Evolutionary conservation across 2,329 filamentous ascomycete species (phyloP).

Genomic region (Cucurbitaria berberidis): DNA sequence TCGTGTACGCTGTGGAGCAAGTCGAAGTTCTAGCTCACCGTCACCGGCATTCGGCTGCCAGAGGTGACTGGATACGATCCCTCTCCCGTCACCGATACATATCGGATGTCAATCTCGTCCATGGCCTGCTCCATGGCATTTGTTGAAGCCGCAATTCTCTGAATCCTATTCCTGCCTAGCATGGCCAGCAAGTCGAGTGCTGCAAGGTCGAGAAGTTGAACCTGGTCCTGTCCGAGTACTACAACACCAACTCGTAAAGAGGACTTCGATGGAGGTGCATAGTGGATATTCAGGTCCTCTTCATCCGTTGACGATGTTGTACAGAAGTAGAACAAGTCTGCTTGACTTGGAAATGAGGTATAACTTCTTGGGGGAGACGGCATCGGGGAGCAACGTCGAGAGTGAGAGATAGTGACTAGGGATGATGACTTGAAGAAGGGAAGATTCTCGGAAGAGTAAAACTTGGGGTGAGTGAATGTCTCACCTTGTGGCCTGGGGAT

Average conservation of each 20-base stretch:
- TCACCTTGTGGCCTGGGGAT: slow-evolving; percentile 24
- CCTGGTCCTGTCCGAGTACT: slow-evolving; percentile 33
- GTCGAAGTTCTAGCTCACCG: slow-evolving; percentile 44
- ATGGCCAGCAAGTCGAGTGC: slow-evolving; percentile 43
- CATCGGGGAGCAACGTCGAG: slow-evolving; percentile 27
- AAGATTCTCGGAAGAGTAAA: neutral
- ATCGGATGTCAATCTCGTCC: slow-evolving; percentile 47
- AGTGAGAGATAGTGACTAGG: neutral
- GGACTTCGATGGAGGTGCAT: slow-evolving; percentile 42
- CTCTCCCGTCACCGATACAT: slow-evolving; percentile 46
- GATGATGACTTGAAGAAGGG: neutral
- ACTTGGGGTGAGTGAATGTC: slow-evolving; percentile 10
- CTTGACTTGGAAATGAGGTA: slow-evolving; percentile 42
- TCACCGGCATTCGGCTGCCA: slow-evolving; percentile 46
- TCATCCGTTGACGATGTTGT: slow-evolving; percentile 44
- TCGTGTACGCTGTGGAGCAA: slow-evolving; percentile 34
- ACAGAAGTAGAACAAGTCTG: slow-evolving; percentile 47
- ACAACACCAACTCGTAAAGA: slow-evolving; percentile 44
- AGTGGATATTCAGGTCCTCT: slow-evolving; percentile 41
- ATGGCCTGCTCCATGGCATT: slow-evolving; percentile 38
- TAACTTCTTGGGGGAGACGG: slow-evolving; percentile 43
- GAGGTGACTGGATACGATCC: slow-evolving; percentile 45
- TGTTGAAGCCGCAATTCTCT: slow-evolving; percentile 29
- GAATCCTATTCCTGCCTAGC: slow-evolving; percentile 37
- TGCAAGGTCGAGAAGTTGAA: slow-evolving; percentile 44